Percentiles rank a stretch among this genome's conserved stretches.
phyloP scores from a whole-genome alignment of 768 basidiomycete species.

The Hericium rajendrae region DNA sequence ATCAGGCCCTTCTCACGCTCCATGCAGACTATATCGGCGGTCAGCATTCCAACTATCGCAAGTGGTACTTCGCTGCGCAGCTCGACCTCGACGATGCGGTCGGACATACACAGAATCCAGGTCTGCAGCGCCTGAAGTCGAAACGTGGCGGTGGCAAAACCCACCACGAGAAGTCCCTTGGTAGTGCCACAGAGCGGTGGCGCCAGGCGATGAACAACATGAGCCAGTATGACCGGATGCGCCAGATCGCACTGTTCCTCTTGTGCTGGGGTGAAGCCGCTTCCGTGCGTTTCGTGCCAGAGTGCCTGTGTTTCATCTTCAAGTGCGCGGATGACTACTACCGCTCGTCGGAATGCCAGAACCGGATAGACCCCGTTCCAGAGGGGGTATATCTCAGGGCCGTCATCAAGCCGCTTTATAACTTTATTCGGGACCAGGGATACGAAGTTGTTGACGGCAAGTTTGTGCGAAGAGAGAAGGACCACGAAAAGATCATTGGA shows the following conservation, averaged over 20 bases:
- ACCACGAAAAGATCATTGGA: constrained; percentile 91
- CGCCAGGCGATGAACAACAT: constrained; percentile 97
- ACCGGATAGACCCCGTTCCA: constrained; percentile 80
- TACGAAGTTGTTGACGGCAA: constrained; percentile 95
- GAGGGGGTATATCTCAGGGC: constrained; percentile 91
- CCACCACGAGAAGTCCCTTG: constrained; percentile 53
- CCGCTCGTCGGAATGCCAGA: constrained; percentile 96
- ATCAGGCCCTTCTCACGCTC: constrained; percentile 87
- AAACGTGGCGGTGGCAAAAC: constrained; percentile 45
- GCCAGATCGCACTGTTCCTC: constrained; percentile 92
- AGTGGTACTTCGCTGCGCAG: constrained; percentile 99
- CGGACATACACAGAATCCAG: constrained; percentile 86
- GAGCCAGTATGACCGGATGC: constrained; percentile 94
- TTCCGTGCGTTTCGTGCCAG: constrained; percentile 92
- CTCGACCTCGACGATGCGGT: constrained; percentile 97
- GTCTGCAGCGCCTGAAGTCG: constrained; percentile 74
- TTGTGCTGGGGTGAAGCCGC: constrained; percentile 98
- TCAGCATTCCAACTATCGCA: constrained; percentile 96
- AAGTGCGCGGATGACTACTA: constrained; percentile 99
- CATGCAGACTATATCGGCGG: constrained; percentile 99
- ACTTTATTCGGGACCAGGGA: constrained; percentile 94
- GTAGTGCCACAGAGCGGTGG: constrained; percentile 86
- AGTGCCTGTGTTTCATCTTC: constrained; percentile 98
- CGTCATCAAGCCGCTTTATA: constrained; percentile 89
- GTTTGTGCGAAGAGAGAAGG: constrained; percentile 86